A percentile compares a stretch with the other conserved stretches of the same genome.
These are phyloP conservation scores for Larix sibirica DNA, from an alignment of 83 land plant species.

Conservation along the genomic window DNA sequence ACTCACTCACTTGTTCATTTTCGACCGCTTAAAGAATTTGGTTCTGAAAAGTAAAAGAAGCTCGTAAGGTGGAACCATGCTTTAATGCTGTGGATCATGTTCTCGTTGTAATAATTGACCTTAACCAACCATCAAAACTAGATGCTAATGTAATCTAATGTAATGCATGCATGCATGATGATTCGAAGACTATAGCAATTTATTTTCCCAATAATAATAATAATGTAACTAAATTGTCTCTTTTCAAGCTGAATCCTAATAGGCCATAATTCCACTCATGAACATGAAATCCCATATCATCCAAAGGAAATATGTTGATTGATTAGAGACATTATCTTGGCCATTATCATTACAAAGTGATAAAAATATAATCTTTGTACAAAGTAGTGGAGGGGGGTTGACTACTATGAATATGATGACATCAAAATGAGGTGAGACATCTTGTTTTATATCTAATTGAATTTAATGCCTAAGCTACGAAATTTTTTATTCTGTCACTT, in stretches of 20 bases:
- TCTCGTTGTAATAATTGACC: not conserved
- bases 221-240: not conserved
- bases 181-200: not conserved
- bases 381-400: not conserved
- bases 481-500: too few relatives aligned
- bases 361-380: not conserved
- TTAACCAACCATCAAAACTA: not conserved
- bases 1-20: too few relatives aligned
- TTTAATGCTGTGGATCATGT: too few relatives aligned
- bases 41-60: too few relatives aligned
- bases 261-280: not conserved
- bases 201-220: not conserved
- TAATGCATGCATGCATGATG: not conserved
- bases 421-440: not conserved
- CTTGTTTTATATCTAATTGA: too few relatives aligned
- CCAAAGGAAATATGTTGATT: conserved; percentile 1
- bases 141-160: too few relatives aligned
- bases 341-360: not conserved
- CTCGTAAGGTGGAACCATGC: too few relatives aligned
- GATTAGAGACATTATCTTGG: not conserved
- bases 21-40: too few relatives aligned
- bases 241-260: not conserved
- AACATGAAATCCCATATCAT: not conserved
- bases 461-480: too few relatives aligned
- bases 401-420: not conserved